Conservation (phyloP, 202 grass and related monocot species). For the Dendrocalamus latiflorus region DNA sequence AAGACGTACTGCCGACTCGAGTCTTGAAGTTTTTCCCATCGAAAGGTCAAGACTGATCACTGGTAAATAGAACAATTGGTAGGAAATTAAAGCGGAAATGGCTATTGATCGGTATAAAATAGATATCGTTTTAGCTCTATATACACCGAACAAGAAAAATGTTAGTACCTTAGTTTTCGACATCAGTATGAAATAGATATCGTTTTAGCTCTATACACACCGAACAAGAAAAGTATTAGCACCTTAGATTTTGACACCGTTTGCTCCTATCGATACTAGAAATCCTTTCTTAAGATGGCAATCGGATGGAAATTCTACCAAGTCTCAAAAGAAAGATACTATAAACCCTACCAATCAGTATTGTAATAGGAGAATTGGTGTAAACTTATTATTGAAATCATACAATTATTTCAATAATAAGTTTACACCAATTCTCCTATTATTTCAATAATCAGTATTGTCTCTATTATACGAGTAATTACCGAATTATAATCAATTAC, state of each 20-base stretch:
- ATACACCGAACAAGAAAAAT: background rate
- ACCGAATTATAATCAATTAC: background rate
- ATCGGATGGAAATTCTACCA: background rate
- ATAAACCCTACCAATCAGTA: background rate
- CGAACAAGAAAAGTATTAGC: background rate
- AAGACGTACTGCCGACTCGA: background rate
- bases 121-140: background rate
- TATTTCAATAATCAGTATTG: no score
- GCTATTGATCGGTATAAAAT: background rate
- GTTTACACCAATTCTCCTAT: no score
- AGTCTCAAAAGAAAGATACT: background rate
- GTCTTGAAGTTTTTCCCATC: background rate
- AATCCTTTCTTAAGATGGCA: background rate
- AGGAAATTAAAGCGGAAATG: background rate
- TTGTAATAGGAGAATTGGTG: background rate
- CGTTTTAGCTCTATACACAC: background rate
- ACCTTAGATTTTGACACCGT: background rate
- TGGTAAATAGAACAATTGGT: background rate
- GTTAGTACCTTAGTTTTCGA: background rate
- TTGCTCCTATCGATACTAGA: background rate
- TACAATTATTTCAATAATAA: no score
- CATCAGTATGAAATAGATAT: background rate
- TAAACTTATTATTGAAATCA: background rate
- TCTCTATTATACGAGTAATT: background rate
- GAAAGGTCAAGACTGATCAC: background rate